Percentiles rank a stretch among this genome's conserved stretches.
phyloP scores from a whole-genome alignment of 352 stramenopile species.

The Globisporangium emineosum region DNA sequence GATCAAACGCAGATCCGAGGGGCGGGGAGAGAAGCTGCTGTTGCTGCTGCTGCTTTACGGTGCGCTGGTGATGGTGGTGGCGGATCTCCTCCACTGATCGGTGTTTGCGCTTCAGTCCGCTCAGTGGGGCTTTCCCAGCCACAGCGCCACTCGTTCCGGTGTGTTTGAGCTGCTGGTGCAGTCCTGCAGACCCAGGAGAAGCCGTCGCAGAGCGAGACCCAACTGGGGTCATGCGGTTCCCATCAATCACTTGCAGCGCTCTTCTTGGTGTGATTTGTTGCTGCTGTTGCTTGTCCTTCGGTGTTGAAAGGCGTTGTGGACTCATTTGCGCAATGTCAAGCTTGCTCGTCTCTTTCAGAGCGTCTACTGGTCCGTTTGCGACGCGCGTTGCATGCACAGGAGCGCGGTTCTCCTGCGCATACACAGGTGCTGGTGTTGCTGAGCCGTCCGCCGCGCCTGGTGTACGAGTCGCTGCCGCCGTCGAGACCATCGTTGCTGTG shows the following conservation, averaged over 20 bases:
- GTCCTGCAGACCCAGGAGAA: not conserved
- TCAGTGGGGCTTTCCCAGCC: conserved; percentile 1
- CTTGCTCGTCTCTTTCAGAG: conserved; percentile 19
- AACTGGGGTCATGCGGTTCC: conserved; percentile 1
- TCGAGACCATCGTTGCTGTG: conserved; percentile 24
- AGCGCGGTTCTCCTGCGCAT: conserved; percentile 39
- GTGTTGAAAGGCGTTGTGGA: not conserved
- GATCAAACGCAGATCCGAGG: conserved; percentile 2
- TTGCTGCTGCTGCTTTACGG: not conserved
- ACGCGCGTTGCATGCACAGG: conserved; percentile 11
- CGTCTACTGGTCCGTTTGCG: conserved; percentile 7
- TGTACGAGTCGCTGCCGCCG: not conserved
- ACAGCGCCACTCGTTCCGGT: not conserved
- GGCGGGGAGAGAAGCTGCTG: not conserved
- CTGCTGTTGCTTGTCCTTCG: not conserved
- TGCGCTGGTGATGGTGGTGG: not conserved
- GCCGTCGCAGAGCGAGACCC: not conserved
- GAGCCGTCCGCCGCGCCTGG: not conserved
- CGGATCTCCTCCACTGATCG: not conserved
- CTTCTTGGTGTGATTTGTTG: conserved; percentile 5
- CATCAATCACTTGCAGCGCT: conserved; percentile 15
- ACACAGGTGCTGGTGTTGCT: not conserved
- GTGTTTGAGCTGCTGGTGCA: not conserved
- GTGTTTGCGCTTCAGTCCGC: conserved; percentile 19
- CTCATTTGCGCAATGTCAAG: not conserved